Evolutionary conservation across 2,329 filamentous ascomycete species (phyloP).

Genomic region (Ampelomyces quisqualis): DNA sequence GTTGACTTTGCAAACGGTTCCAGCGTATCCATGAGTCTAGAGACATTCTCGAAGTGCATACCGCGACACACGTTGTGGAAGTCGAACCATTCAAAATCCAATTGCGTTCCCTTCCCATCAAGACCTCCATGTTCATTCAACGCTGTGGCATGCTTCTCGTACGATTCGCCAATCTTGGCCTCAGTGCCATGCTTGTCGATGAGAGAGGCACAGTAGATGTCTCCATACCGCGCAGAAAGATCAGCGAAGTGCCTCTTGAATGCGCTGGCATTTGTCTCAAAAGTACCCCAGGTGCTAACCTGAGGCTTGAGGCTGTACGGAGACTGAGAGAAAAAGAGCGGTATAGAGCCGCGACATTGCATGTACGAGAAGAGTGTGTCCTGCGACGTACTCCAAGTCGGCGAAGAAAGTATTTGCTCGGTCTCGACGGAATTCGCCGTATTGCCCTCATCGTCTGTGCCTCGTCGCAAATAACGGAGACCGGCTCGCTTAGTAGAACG

Average conservation of each 20-base stretch:
- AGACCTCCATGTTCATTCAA: slow-evolving; percentile 63
- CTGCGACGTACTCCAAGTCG: slow-evolving; percentile 61
- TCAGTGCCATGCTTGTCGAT: slow-evolving; percentile 89
- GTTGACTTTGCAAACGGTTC: slow-evolving; percentile 66
- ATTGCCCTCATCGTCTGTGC: slow-evolving; percentile 85
- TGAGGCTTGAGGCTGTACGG: slow-evolving; percentile 91
- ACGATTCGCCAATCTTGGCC: slow-evolving; percentile 73
- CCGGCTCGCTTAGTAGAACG: slow-evolving; percentile 84
- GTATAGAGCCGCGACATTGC: slow-evolving; percentile 87
- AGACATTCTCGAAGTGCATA: slow-evolving; percentile 98
- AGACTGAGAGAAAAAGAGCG: slow-evolving; percentile 91
- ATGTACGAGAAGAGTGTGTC: slow-evolving; percentile 76
- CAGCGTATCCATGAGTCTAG: slow-evolving; percentile 70
- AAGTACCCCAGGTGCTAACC: slow-evolving; percentile 77
- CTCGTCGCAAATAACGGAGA: slow-evolving; percentile 83
- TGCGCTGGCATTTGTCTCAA: slow-evolving; percentile 74
- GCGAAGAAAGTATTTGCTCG: slow-evolving; percentile 82
- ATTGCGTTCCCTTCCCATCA: slow-evolving; percentile 49
- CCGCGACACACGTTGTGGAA: slow-evolving; percentile 90
- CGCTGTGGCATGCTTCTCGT: slow-evolving; percentile 65
- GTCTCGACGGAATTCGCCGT: slow-evolving; percentile 92
- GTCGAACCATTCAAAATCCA: slow-evolving; percentile 94
- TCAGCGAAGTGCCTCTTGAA: slow-evolving; percentile 77
- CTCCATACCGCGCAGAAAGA: slow-evolving; percentile 69
- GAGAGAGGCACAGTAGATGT: slow-evolving; percentile 75